Conservation (phyloP, 345 rosid species). For the Geranium brycei region DNA sequence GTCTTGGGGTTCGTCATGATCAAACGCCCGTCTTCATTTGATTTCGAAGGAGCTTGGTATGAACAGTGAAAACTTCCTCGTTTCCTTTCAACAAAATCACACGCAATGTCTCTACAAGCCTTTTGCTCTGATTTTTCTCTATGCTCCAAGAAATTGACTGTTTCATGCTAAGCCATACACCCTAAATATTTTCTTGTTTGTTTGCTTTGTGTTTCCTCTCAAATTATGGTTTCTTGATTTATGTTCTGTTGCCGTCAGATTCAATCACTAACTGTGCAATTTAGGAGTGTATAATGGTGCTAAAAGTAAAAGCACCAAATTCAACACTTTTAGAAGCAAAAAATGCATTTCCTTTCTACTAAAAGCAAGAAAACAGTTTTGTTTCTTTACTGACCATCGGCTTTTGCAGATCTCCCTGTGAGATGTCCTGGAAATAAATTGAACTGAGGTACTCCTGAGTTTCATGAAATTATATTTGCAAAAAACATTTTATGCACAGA, state of each 20-base stretch:
- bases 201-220: no score
- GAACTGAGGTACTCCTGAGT: no score
- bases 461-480: neutral
- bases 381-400: neutral
- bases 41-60: slow-evolving; percentile 46
- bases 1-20: slow-evolving; percentile 37
- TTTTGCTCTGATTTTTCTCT: neutral
- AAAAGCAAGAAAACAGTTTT: neutral
- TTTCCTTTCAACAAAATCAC: no score
- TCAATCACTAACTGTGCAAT: no score
- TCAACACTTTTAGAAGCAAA: neutral
- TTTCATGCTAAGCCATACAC: no score
- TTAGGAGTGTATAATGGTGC: no score
- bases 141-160: no score
- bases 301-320: neutral
- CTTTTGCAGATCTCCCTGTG: neutral
- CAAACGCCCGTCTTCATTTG: slow-evolving; percentile 39
- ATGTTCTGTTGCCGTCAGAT: no score
- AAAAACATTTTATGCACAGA: neutral
- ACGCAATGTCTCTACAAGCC: no score
- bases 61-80: neutral
- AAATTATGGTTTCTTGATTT: no score
- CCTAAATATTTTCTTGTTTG: no score
- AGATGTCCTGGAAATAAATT: neutral
- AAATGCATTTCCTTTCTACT: neutral